Conservation (phyloP, 257 asterid species). For the Echites panduratus region DNA sequence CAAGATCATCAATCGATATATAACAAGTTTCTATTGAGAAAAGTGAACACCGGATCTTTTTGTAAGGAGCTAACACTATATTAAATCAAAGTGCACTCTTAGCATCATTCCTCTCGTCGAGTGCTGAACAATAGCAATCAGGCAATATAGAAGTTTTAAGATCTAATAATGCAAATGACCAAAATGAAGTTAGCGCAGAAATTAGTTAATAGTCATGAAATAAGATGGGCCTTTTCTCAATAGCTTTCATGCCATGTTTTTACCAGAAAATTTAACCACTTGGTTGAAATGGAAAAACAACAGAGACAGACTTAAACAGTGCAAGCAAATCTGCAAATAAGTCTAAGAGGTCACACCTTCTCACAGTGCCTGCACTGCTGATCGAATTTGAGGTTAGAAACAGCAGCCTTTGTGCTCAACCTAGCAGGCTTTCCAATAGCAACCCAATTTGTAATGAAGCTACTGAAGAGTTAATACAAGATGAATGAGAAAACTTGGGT, state of each 20-base stretch:
- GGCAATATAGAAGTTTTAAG: background rate
- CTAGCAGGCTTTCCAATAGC: conserved; percentile 56
- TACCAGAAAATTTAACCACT: background rate
- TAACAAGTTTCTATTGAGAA: background rate
- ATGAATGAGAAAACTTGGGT: conserved; percentile 18
- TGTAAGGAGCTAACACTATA: background rate
- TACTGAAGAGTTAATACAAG: conserved; percentile 37
- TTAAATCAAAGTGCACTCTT: background rate
- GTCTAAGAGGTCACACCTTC: conserved; percentile 44
- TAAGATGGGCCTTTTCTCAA: background rate
- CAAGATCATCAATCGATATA: background rate
- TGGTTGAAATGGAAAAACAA: background rate
- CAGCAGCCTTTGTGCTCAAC: conserved; percentile 58
- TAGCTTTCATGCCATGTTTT: background rate
- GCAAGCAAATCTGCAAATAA: background rate
- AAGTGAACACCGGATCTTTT: background rate
- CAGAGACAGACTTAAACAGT: background rate
- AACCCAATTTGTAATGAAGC: conserved; percentile 87
- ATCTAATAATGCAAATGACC: background rate
- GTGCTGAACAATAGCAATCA: background rate
- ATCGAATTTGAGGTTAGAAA: conserved; percentile 72
- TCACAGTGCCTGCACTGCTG: conserved; percentile 96
- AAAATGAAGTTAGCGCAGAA: background rate
- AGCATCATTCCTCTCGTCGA: background rate
- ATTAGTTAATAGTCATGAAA: background rate